phyloP scores from a whole-genome alignment of 2,329 filamentous ascomycete species.

The Ophiostoma perfectum region DNA sequence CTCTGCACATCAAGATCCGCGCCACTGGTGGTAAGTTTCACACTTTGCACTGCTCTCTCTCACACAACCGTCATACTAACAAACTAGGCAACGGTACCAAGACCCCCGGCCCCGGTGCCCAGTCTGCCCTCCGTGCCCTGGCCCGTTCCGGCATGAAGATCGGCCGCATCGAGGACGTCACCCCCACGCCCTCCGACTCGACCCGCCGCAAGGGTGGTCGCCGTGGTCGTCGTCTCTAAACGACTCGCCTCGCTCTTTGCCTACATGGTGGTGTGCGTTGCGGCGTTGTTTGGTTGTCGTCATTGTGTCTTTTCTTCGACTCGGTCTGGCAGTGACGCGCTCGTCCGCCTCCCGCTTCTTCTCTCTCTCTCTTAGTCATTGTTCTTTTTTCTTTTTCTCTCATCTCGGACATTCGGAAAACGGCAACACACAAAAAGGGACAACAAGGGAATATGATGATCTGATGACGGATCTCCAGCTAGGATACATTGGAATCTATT shows the following conservation, averaged over 20 bases:
- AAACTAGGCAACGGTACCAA: slow-evolving; percentile 89
- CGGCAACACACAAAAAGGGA: neutral
- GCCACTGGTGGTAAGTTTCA: slow-evolving; percentile 81
- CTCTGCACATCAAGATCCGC: slow-evolving; percentile 99
- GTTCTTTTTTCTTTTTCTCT: slow-evolving; percentile 4
- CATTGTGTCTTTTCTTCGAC: slow-evolving; percentile 4
- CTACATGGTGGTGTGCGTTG: neutral
- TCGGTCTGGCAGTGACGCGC: slow-evolving; percentile 9
- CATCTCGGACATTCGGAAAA: slow-evolving; percentile 12
- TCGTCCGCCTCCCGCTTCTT: neutral
- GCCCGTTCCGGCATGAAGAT: slow-evolving; percentile 99
- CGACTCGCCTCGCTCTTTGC: neutral
- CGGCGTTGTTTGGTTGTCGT: neutral
- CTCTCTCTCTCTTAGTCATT: neutral
- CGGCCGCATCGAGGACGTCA: slow-evolving; percentile 98
- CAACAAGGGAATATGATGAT: slow-evolving; percentile 7
- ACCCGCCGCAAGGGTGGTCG: slow-evolving; percentile 99
- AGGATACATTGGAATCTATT: slow-evolving; percentile 17
- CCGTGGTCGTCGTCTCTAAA: slow-evolving; percentile 99
- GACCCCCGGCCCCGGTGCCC: slow-evolving; percentile 97
- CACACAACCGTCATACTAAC: neutral
- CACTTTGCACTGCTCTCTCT: neutral
- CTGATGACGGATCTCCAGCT: slow-evolving; percentile 13
- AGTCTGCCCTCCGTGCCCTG: slow-evolving; percentile 97
- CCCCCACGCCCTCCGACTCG: slow-evolving; percentile 97